Percentiles rank a stretch among this genome's conserved stretches.
phyloP scores from a whole-genome alignment of 129 eudicot species.

The Pulicaria dysenterica region DNA sequence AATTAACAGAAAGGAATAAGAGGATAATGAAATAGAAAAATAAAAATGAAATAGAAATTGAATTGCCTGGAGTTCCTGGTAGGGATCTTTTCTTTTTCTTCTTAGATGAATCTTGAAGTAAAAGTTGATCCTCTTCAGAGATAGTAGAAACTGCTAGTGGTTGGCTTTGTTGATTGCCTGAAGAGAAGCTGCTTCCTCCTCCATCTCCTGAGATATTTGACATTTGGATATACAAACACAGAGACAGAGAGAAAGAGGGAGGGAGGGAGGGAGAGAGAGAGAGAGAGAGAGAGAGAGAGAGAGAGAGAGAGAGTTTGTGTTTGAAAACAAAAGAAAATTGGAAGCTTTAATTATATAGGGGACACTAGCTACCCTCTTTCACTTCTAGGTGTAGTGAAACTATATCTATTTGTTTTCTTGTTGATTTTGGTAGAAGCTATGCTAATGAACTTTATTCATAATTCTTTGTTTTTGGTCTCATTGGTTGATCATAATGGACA shows the following conservation, averaged over 20 bases:
- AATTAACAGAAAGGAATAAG: conserved; percentile 7
- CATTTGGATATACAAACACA: conserved; percentile 38
- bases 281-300: too few species aligned
- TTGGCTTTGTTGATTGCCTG: conserved; percentile 40
- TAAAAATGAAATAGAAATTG: neutral
- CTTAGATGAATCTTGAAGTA: conserved; percentile 36
- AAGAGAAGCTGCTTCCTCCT: conserved; percentile 38
- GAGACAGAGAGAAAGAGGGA: neutral
- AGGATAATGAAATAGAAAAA: neutral
- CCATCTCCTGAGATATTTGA: conserved; percentile 43
- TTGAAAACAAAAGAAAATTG: conserved; percentile 22
- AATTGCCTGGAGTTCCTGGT: conserved; percentile 47
- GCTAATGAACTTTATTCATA: conserved; percentile 37
- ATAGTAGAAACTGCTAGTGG: conserved; percentile 27
- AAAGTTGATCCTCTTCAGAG: conserved; percentile 32
- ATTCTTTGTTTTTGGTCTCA: conserved; percentile 37
- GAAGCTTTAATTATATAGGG: conserved; percentile 17
- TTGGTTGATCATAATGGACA: conserved; percentile 30
- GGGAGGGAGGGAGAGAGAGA: too few species aligned
- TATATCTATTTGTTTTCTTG: conserved; percentile 41
- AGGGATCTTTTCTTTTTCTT: conserved; percentile 46
- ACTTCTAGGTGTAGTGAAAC: conserved; percentile 8
- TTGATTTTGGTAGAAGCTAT: conserved; percentile 44
- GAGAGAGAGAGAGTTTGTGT: too few species aligned
- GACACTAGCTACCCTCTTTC: neutral